Conservation (phyloP, 2,329 filamentous ascomycete genomes). For the Lojkania enalia region DNA sequence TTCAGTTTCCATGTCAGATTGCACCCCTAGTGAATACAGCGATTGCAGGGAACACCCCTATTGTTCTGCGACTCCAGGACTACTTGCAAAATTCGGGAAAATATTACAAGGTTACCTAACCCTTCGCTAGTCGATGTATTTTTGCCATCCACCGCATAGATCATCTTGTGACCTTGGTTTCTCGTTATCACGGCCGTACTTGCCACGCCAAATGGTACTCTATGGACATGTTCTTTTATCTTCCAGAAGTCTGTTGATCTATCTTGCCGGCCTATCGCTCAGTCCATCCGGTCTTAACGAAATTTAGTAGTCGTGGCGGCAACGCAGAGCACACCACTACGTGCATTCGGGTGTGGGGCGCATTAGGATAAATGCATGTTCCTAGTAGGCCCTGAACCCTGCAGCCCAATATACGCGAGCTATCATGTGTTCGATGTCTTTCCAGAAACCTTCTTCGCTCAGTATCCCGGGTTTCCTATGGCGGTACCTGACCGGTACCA, state of each 20-base stretch:
- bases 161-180: too few species aligned
- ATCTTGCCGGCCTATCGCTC: conserved; percentile 3
- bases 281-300: conserved; percentile 14
- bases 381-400: conserved; percentile 26
- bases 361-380: conserved; percentile 27
- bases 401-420: conserved; percentile 23
- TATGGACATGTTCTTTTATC: conserved; percentile 2
- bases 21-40: too few species aligned
- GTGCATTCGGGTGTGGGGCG: conserved; percentile 17
- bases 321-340: conserved; percentile 11
- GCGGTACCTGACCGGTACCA: conserved; percentile 18
- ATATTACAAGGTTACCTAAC: too few species aligned
- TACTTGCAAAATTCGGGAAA: too few species aligned
- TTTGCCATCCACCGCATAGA: too few species aligned
- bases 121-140: too few species aligned
- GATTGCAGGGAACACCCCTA: too few species aligned
- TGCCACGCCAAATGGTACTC: neutral
- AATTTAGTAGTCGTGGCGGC: conserved; percentile 13
- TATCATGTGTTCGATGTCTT: conserved; percentile 26
- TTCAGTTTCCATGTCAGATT: too few species aligned
- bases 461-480: conserved; percentile 17
- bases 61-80: too few species aligned
- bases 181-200: neutral
- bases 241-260: conserved; percentile 27
- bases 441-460: conserved; percentile 25